Evolutionary conservation across 768 basidiomycete genomes (phyloP).

Genomic region (Calocybe gangraenosa): DNA sequence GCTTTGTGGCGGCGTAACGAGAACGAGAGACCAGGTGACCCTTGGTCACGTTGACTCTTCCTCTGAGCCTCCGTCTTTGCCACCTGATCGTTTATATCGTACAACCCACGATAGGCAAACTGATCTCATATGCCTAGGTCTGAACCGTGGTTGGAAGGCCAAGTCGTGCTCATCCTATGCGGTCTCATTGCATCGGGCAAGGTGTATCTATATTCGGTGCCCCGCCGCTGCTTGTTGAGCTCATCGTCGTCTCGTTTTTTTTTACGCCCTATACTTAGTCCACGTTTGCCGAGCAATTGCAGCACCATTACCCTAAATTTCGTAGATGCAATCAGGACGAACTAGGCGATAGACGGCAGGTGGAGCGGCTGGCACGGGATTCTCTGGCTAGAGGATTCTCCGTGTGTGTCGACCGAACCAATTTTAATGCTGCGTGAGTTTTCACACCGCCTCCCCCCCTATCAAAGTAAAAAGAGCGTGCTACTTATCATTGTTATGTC

Average conservation of each 20-base stretch:
- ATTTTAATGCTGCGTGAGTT: slow-evolving; percentile 63
- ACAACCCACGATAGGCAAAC: too few species aligned
- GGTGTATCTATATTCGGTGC: slow-evolving; percentile 30
- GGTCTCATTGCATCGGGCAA: slow-evolving; percentile 76
- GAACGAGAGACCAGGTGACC: too few species aligned
- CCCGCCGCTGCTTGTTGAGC: background rate
- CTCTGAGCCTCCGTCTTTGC: background rate
- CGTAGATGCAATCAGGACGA: slow-evolving; percentile 79
- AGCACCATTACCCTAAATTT: slow-evolving; percentile 56
- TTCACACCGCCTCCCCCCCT: background rate
- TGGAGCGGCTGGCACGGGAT: slow-evolving; percentile 54
- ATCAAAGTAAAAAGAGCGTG: slow-evolving; percentile 1
- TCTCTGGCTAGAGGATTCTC: slow-evolving; percentile 56
- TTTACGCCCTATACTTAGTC: slow-evolving; percentile 30
- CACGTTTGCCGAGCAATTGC: slow-evolving; percentile 72
- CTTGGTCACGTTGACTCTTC: background rate
- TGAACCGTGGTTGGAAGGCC: slow-evolving; percentile 27
- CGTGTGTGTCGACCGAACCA: slow-evolving; percentile 78
- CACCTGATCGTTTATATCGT: too few species aligned
- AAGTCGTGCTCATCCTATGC: slow-evolving; percentile 65
- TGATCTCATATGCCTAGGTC: background rate
- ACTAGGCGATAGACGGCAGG: slow-evolving; percentile 60
- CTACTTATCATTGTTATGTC: slow-evolving; percentile 7
- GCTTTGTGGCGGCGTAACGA: too few species aligned
- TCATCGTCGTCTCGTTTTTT: background rate